Base-by-base conservation (phyloP, 2,329 filamentous ascomycete genomes). In the Talaromyces atroroseus region DNA sequence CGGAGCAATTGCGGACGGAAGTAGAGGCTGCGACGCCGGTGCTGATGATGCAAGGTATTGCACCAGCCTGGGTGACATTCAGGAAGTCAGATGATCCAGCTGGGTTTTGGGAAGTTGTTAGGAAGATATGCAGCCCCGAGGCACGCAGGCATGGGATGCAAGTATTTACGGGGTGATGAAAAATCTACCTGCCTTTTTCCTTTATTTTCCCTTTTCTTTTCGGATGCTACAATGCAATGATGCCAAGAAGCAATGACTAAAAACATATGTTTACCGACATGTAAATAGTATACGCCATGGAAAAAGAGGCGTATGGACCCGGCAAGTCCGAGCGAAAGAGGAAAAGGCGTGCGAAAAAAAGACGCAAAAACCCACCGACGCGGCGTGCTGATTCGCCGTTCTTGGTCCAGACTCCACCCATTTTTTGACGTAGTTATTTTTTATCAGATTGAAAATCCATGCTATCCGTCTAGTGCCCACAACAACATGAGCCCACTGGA, bases 381-480 rank as follows among this genome's bases (percentile, higher is more conserved):
- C 34, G 14, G 20, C 3, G n/a, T 52, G 16, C 32, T 24, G 36
- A 42, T 34, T 40, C n/a, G 14, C 26, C 16, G 24, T 21, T 34
- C 29, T 49, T 48, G 32, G 23, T n/a, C n/a, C n/a, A n/a, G n/a
- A n/a, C n/a, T 51, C 38, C 26, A 6, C 21, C 10, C 20, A 26
- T 26, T 45, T n/a, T 45, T 44, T 20, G n/a, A n/a, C n/a, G n/a
- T 44, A 4, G 3, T 44, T n/a, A 5, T 42, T 51, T 51, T 52
- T 45, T 34, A 52, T 52, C 50, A 52, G 50, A 52, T 52, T 26
- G 20, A 45, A 45, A 23, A 8, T 26, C 29, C 14, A n/a, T 4
- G 5, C 12, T 5, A 18, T n/a, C n/a, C n/a, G n/a, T 2, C 16
- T n/a, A 11, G 36, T 40, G 16, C 12, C 11, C 11, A 40, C n/a